A percentile compares a stretch with the other conserved stretches of the same genome.
Conservation (phyloP, 306 rosid genomes). For the Acmispon strigosus region DNA sequence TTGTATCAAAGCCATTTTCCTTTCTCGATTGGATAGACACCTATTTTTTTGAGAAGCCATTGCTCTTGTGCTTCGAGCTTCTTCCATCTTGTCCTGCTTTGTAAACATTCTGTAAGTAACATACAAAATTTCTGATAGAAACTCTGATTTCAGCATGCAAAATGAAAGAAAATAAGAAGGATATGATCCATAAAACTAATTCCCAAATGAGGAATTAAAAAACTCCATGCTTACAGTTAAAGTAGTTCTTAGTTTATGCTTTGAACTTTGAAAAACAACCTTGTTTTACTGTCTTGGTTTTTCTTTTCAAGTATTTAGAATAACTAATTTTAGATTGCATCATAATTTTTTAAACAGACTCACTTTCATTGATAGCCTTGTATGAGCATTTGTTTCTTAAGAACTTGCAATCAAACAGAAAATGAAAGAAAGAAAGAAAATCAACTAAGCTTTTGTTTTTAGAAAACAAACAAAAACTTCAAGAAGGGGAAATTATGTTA, state of each 20-base stretch:
- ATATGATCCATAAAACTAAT: neutral
- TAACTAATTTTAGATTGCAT: neutral
- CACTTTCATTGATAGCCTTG: neutral
- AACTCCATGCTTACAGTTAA: too few species aligned
- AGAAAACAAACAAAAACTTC: neutral
- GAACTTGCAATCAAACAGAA: constrained; percentile 1
- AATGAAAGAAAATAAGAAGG: constrained; percentile 1
- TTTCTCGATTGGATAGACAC: constrained; percentile 55
- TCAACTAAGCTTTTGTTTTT: neutral
- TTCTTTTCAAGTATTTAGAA: neutral
- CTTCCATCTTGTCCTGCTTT: constrained; percentile 64
- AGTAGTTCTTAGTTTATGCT: too few species aligned
- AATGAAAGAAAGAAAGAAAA: neutral
- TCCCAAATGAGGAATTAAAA: too few species aligned
- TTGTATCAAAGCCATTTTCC: constrained; percentile 71
- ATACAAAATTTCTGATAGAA: constrained; percentile 3
- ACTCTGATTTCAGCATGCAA: constrained; percentile 1
- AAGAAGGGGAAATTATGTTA: constrained; percentile 37
- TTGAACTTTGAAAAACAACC: too few species aligned
- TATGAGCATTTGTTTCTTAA: neutral
- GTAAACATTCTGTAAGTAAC: constrained; percentile 30
- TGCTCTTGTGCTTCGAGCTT: constrained; percentile 33
- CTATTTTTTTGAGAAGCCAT: constrained; percentile 49
- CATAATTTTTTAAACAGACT: neutral
- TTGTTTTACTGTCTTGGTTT: too few species aligned